These are phyloP conservation scores for Neodidymelliopsis sp. DNA, from an alignment of 2,329 filamentous ascomycete species.

Conservation along the genomic window DNA sequence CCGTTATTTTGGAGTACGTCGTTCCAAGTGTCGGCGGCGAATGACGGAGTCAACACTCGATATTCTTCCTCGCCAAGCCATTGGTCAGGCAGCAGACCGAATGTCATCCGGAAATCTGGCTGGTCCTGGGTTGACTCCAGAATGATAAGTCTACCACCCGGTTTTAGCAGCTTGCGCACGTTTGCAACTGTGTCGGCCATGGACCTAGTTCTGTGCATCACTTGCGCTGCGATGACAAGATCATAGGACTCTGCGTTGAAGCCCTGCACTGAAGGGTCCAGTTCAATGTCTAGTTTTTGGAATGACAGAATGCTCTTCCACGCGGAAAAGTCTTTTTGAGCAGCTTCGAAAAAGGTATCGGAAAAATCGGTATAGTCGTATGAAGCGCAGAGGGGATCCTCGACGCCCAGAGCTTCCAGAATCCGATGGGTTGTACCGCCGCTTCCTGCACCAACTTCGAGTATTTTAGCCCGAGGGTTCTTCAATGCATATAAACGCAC, in stretches of 20 bases:
- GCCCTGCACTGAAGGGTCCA: conserved; percentile 27
- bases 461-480: conserved; percentile 5
- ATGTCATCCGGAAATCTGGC: conserved; percentile 24
- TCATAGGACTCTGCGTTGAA: conserved; percentile 30
- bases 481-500: conserved; percentile 5
- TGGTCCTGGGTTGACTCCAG: conserved; percentile 45
- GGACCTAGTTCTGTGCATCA: conserved; percentile 39
- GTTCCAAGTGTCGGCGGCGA: neutral
- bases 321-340: conserved; percentile 16
- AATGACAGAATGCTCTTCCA: conserved; percentile 22
- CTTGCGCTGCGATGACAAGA: conserved; percentile 42
- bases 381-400: neutral
- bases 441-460: conserved; percentile 29
- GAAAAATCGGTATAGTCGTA: conserved; percentile 33
- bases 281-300: conserved; percentile 30
- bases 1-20: conserved; percentile 1
- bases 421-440: conserved; percentile 24
- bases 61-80: conserved; percentile 24
- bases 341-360: conserved; percentile 25
- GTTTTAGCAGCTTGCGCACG: conserved; percentile 36
- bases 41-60: neutral
- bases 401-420: conserved; percentile 13
- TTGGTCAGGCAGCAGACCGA: conserved; percentile 36
- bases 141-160: conserved; percentile 57
- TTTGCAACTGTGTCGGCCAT: conserved; percentile 31